Conservation (phyloP, 805 yeast species). For the Candida tibetensis region DNA sequence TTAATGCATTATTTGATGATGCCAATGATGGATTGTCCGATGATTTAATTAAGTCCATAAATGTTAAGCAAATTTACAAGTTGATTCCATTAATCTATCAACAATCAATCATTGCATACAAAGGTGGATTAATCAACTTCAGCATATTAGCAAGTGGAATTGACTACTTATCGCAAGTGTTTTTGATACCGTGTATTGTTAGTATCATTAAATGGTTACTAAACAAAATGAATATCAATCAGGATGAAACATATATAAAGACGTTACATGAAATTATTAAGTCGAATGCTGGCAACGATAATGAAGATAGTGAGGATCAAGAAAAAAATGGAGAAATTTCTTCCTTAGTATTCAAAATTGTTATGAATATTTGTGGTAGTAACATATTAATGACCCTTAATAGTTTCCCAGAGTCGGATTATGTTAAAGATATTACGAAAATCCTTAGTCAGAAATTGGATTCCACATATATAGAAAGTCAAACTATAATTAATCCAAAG, state of each 20-base stretch:
- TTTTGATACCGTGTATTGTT: conserved; percentile 54
- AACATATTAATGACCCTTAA: conserved; percentile 15
- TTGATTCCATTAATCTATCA: conserved; percentile 72
- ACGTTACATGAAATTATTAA: conserved; percentile 27
- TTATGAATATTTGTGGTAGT: conserved; percentile 22
- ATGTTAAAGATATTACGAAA: conserved; percentile 10
- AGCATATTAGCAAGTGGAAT: conserved; percentile 71
- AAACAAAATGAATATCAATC: conserved; percentile 9
- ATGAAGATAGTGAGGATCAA: conserved; percentile 5
- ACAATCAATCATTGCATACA: conserved; percentile 64
- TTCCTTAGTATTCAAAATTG: conserved; percentile 20
- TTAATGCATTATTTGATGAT: conserved; percentile 70
- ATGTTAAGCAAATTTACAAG: conserved; percentile 63
- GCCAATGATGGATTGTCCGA: conserved; percentile 74
- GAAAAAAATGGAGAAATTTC: conserved; percentile 8
- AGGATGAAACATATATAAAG: conserved; percentile 14
- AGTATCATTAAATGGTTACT: conserved; percentile 34
- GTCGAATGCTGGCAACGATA: conserved; percentile 14
- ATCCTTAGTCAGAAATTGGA: conserved; percentile 11
- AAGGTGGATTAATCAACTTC: conserved; percentile 51
- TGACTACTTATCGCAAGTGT: conserved; percentile 83
- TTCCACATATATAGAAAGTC: conserved; percentile 5
- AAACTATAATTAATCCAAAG: background rate
- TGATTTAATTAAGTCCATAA: conserved; percentile 65
- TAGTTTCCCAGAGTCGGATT: conserved; percentile 1